Conservation (phyloP, 2,329 filamentous ascomycete genomes). For the Ophiocordyceps camponoti-saundersi region DNA sequence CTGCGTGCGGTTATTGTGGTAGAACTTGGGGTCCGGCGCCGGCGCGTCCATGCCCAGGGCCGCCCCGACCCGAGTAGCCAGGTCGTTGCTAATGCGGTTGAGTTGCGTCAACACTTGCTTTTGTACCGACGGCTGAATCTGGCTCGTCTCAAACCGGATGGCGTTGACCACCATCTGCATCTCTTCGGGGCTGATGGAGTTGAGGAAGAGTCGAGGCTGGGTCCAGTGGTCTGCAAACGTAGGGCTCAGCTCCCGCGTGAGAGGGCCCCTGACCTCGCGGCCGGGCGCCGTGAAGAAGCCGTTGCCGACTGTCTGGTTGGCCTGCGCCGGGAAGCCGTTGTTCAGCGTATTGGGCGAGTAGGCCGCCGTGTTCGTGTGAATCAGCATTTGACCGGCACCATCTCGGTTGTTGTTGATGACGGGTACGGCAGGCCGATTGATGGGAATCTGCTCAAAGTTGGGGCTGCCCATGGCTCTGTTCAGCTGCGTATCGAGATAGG, state of each 20-base stretch:
- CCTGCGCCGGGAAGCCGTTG: not conserved
- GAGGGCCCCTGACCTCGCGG: conserved; percentile 31
- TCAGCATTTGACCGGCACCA: conserved; percentile 50
- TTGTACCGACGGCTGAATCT: conserved; percentile 42
- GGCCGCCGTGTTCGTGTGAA: conserved; percentile 47
- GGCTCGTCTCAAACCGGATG: conserved; percentile 52
- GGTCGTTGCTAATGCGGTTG: conserved; percentile 49
- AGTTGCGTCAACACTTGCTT: conserved; percentile 51
- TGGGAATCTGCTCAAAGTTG: conserved; percentile 63
- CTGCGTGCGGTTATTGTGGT: conserved; percentile 50
- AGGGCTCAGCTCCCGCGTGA: conserved; percentile 39
- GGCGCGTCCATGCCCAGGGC: conserved; percentile 44
- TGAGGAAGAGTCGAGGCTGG: conserved; percentile 58
- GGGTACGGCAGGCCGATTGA: conserved; percentile 59
- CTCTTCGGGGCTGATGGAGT: conserved; percentile 47
- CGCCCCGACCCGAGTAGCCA: conserved; percentile 45
- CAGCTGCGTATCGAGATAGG: conserved; percentile 49
- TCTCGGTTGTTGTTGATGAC: conserved; percentile 66
- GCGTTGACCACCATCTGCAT: conserved; percentile 59
- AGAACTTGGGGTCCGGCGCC: conserved; percentile 42
- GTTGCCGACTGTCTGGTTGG: conserved; percentile 20
- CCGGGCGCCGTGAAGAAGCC: conserved; percentile 55
- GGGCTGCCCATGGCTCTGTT: conserved; percentile 58
- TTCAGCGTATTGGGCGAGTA: conserved; percentile 19
- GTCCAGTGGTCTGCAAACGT: conserved; percentile 59